Conservation (phyloP, 805 yeast species). For the Ogataea haglerorum region DNA sequence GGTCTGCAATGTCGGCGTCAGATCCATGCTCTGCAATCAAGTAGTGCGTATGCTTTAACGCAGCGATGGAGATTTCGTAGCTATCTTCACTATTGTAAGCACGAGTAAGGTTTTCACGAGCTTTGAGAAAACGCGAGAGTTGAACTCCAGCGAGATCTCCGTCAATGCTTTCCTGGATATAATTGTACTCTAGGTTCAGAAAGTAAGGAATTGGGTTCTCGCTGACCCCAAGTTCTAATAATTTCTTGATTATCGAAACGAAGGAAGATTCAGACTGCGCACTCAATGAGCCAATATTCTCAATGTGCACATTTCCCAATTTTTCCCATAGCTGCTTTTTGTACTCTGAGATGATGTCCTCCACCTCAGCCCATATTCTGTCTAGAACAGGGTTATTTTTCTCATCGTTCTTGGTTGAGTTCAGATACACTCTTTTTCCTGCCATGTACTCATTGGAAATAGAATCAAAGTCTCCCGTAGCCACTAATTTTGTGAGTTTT, state of each 20-base stretch:
- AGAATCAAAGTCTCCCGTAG: conserved; percentile 52
- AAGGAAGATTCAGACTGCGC: conserved; percentile 25
- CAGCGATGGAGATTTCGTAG: conserved; percentile 23
- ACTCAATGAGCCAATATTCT: conserved; percentile 24
- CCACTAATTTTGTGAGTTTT: conserved; percentile 39
- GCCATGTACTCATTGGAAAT: conserved; percentile 55
- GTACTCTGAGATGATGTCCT: conserved; percentile 50
- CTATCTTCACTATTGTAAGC: conserved; percentile 25
- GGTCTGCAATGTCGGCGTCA: conserved; percentile 35
- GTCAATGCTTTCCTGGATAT: conserved; percentile 37
- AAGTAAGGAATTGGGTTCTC: conserved; percentile 62
- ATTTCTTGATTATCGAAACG: conserved; percentile 45
- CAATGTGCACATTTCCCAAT: conserved; percentile 36
- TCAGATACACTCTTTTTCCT: conserved; percentile 34
- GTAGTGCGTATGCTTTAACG: conserved; percentile 26
- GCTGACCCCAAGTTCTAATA: conserved; percentile 61
- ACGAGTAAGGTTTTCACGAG: conserved; percentile 39
- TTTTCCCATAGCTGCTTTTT: conserved; percentile 51
- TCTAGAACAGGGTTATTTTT: conserved; percentile 36
- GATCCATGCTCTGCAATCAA: conserved; percentile 24
- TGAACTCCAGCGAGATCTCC: conserved; percentile 40
- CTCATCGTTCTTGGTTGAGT: conserved; percentile 7
- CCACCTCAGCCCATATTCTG: conserved; percentile 56
- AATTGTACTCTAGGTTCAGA: conserved; percentile 48
- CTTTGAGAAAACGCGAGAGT: conserved; percentile 36